Conservation (phyloP, 2,329 filamentous ascomycete genomes). For the Verticillium nubilum region DNA sequence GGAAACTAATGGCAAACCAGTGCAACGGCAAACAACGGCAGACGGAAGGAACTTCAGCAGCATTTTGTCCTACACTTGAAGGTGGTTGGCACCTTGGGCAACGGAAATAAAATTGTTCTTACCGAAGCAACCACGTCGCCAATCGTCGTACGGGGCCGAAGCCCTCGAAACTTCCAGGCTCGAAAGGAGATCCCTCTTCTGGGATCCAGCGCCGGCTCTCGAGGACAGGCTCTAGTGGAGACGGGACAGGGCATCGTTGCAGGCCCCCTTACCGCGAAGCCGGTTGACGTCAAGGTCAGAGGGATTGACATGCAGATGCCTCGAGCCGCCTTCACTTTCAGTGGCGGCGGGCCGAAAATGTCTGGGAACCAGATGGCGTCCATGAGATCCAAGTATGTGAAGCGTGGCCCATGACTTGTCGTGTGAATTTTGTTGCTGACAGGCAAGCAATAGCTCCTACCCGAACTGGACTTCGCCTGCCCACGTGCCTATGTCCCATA, state of each 20-base stretch:
- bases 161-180: conserved; percentile 90
- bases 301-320: conserved; percentile 50
- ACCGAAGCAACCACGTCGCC: conserved; percentile 83
- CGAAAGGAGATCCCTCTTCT: conserved; percentile 87
- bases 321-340: conserved; percentile 53
- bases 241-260: conserved; percentile 56
- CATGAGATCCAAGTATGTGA: conserved; percentile 54
- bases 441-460: conserved; percentile 40
- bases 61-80: conserved; percentile 90
- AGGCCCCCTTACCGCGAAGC: conserved; percentile 48
- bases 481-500: conserved; percentile 40
- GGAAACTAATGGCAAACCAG: conserved; percentile 30
- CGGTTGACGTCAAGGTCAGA: conserved; percentile 47
- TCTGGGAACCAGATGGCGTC: conserved; percentile 44
- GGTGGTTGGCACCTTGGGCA: conserved; percentile 76
- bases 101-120: conserved; percentile 74
- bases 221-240: conserved; percentile 69
- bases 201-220: conserved; percentile 68
- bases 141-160: conserved; percentile 89
- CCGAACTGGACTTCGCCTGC: conserved; percentile 47
- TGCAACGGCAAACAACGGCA: conserved; percentile 92
- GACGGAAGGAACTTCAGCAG: conserved; percentile 90
- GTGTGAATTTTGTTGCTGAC: background rate
- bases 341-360: conserved; percentile 43
- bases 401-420: too few species aligned